Conservation (phyloP, 768 basidiomycete species). For the Imleria badia region DNA sequence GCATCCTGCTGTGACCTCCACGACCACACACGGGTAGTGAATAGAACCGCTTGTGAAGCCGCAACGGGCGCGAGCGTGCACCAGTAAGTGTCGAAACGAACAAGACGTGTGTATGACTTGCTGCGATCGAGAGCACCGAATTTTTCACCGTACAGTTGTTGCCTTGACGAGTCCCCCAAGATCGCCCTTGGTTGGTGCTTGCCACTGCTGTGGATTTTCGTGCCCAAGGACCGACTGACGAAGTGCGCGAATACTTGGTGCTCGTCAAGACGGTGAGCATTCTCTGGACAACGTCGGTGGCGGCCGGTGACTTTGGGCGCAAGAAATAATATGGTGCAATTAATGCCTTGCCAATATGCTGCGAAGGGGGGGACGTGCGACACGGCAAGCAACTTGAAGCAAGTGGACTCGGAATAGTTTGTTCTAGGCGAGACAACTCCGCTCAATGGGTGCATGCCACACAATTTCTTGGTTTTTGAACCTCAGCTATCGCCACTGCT, state of each 20-base stretch:
- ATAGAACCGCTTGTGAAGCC: slow-evolving; percentile 14
- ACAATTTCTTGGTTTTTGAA: not conserved
- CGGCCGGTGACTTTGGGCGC: not conserved
- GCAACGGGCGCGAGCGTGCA: slow-evolving; percentile 14
- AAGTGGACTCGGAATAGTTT: too few relatives aligned
- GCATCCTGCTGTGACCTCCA: slow-evolving; percentile 2
- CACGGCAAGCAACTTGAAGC: not conserved
- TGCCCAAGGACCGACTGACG: not conserved
- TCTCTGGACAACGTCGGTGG: not conserved
- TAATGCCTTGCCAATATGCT: not conserved
- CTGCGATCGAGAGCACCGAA: slow-evolving; percentile 19
- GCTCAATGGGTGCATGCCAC: slow-evolving; percentile 17
- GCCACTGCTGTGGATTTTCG: too few relatives aligned
- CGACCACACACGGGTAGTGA: slow-evolving; percentile 6
- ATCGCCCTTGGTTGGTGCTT: slow-evolving; percentile 4
- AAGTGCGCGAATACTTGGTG: slow-evolving; percentile 1
- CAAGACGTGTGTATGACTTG: slow-evolving; percentile 20
- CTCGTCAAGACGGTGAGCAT: slow-evolving; percentile 13
- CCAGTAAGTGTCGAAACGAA: slow-evolving; percentile 26
- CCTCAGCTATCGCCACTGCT: not conserved
- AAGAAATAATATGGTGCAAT: slow-evolving; percentile 11
- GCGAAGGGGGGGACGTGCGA: not conserved
- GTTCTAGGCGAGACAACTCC: slow-evolving; percentile 18
- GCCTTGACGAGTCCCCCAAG: slow-evolving; percentile 10
- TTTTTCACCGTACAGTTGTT: slow-evolving; percentile 29